Conservation (phyloP, 306 rosid genomes). For the Phaseolus lunatus region DNA sequence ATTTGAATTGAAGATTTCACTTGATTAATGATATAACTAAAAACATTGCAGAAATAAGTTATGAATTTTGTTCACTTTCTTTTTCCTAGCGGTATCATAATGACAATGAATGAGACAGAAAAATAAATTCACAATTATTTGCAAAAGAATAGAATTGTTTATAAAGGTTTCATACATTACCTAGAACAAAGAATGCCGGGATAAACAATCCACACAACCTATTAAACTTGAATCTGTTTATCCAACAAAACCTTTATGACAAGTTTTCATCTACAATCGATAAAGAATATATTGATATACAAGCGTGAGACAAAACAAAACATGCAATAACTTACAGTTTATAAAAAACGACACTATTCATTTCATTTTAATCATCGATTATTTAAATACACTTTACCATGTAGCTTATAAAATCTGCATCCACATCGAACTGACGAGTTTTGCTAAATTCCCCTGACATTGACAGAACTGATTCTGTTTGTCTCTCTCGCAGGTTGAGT, state of each 20-base stretch:
- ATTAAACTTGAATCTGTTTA: conserved; percentile 31
- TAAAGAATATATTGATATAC: conserved; percentile 29
- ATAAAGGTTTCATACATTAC: conserved; percentile 37
- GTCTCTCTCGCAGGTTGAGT: conserved; percentile 49
- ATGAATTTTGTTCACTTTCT: background rate
- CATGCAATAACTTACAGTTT: conserved; percentile 32
- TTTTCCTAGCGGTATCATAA: background rate
- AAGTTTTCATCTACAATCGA: background rate
- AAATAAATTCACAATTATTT: background rate
- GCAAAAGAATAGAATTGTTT: conserved; percentile 15
- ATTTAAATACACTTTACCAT: conserved; percentile 44
- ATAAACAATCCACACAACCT: conserved; percentile 38
- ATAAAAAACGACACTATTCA: conserved; percentile 36
- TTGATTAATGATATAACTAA: no score
- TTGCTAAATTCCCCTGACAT: conserved; percentile 52
- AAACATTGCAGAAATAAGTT: background rate
- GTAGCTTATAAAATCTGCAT: conserved; percentile 30
- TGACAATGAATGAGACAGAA: background rate
- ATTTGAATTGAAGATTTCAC: no score
- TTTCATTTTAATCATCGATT: conserved; percentile 31
- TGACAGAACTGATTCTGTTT: conserved; percentile 53
- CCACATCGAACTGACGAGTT: conserved; percentile 37
- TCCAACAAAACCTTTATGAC: conserved; percentile 11
- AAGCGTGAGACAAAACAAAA: conserved; percentile 42
- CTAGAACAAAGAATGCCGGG: conserved; percentile 37